Conservation (phyloP, 108 stramenopile genomes). For the Nitzschia sp. region DNA sequence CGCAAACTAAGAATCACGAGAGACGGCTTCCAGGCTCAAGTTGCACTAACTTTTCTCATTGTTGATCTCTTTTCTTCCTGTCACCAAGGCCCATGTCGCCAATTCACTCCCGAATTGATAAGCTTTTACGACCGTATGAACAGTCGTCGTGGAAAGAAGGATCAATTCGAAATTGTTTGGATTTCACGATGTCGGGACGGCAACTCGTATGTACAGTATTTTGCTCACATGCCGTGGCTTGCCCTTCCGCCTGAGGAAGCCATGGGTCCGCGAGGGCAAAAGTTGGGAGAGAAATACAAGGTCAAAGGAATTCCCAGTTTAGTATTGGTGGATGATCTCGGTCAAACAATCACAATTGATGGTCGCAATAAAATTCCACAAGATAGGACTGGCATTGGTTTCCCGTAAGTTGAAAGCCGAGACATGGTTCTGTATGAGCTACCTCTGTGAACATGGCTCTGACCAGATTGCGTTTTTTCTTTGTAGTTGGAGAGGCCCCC, state of each 20-base stretch:
- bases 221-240: constrained; percentile 89
- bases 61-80: too few relatives aligned
- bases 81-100: constrained; percentile 88
- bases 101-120: constrained; percentile 91
- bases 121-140: constrained; percentile 88
- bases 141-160: constrained; percentile 65
- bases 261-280: constrained; percentile 76
- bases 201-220: constrained; percentile 85
- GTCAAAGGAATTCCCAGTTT: constrained; percentile 83
- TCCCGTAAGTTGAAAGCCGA: constrained; percentile 62
- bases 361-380: constrained; percentile 79
- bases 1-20: too few relatives aligned
- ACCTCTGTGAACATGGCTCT: too few relatives aligned
- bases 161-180: constrained; percentile 90
- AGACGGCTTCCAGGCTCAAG: too few relatives aligned
- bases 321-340: constrained; percentile 89
- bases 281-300: constrained; percentile 71
- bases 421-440: too few relatives aligned
- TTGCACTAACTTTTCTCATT: too few relatives aligned
- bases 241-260: constrained; percentile 86
- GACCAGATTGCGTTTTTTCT: too few relatives aligned
- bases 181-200: constrained; percentile 81
- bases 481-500: constrained; percentile 69
- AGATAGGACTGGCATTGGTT: constrained; percentile 87
- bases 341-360: constrained; percentile 79